Evolutionary conservation across 2,329 filamentous ascomycete genomes (phyloP), one percentile per base, ranked within the genome.

Genomic region (Fusarium palustre): DNA sequence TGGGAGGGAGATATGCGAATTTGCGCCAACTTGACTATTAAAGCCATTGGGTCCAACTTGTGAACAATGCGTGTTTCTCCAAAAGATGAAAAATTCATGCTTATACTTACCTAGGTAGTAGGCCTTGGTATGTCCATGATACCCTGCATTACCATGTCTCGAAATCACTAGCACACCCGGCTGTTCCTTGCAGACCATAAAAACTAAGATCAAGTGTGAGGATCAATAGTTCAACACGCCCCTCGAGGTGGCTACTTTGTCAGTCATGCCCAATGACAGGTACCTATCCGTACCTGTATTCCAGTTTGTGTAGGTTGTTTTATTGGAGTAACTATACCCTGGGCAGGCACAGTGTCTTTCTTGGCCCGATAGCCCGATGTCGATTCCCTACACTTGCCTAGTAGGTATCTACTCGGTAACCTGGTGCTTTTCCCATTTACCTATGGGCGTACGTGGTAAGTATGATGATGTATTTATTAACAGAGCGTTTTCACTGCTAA

Each of bases 111-210:
- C 5, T 28, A 18, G 12, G 6, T 24, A 31, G 28, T 8, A n/a
- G n/a, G n/a, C 43, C 18, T 15, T 46, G 18, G n/a, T 31, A 20
- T 20, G 13, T 9, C 16, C 18, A 38, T 16, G 47, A 42, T 50
- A 65, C 43, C 61, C 47, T 49, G 55, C 48, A 66, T 65, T 50
- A 15, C 13, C 25, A 59, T 59, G 59, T 65, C 46, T 64, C 22
- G 36, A 39, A 56, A 38, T 57, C 28, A 41, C 49, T 54, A 66
- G 48, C 47, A 66, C 24, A 45, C 48, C 48, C 54, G 33, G 34
- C 31, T 16, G 59, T 64, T 59, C 53, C 61, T 64, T 65, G 46
- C 46, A 64, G 61, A 18, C 34, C 24, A 59, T 22, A 52, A 64
- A 64, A 64, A 41, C 45, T 49, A 41, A 58, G 28, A 34, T 25